Percentiles rank a stretch among this genome's conserved stretches.
These are phyloP conservation scores for Cladosporium sp. DNA, from an alignment of 2,329 filamentous ascomycete species.

Conservation along the genomic window DNA sequence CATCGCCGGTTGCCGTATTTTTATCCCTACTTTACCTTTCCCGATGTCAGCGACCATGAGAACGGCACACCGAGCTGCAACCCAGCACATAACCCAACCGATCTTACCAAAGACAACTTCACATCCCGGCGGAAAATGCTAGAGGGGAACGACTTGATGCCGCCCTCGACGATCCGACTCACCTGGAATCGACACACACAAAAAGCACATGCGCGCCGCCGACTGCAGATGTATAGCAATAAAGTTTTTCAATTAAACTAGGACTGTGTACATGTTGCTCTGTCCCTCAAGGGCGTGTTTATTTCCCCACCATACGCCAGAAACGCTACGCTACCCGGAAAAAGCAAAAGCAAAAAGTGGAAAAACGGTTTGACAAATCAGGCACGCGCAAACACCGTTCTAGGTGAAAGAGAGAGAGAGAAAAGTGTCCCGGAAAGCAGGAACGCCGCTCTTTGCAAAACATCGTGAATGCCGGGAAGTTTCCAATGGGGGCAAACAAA, in stretches of 20 bases:
- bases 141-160: no score
- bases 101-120: no score
- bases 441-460: background rate
- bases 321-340: slow-evolving; percentile 2
- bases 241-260: background rate
- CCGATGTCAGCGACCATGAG: no score
- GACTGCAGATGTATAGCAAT: background rate
- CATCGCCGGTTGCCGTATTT: no score
- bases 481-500: background rate
- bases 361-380: background rate
- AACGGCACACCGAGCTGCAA: no score
- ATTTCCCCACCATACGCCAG: background rate
- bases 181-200: no score
- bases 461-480: background rate
- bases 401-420: background rate
- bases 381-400: background rate
- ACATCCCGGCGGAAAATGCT: no score
- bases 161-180: no score
- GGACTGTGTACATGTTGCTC: background rate
- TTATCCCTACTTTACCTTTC: no score
- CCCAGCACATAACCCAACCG: no score
- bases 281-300: background rate
- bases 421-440: background rate
- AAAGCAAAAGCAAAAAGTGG: background rate
- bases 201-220: no score